Conservation (phyloP, 2,329 filamentous ascomycete genomes). For the Diaporthe caulivora region DNA sequence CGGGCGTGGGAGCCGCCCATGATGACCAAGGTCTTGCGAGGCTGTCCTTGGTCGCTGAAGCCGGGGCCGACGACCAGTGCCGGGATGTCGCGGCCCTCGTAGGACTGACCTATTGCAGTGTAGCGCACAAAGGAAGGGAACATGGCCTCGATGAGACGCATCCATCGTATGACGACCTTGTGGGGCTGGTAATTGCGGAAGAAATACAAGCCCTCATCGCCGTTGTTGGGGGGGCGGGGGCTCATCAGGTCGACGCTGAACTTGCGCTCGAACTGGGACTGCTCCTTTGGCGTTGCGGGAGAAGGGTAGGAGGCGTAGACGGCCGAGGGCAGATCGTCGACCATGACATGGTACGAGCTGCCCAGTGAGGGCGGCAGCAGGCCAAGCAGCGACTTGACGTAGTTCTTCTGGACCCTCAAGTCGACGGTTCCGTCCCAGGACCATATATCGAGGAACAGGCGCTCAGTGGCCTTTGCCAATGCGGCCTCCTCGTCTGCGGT, state of each 20-base stretch:
- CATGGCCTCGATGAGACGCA: constrained; percentile 89
- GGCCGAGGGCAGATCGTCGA: constrained; percentile 82
- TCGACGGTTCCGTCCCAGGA: constrained; percentile 80
- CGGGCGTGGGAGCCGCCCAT: constrained; percentile 91
- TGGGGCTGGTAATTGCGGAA: constrained; percentile 93
- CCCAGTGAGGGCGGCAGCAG: constrained; percentile 82
- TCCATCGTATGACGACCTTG: constrained; percentile 82
- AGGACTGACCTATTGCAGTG: constrained; percentile 84
- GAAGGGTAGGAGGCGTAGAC: constrained; percentile 82
- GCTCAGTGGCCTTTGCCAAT: constrained; percentile 78
- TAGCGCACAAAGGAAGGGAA: constrained; percentile 84
- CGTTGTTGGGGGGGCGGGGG: constrained; percentile 42
- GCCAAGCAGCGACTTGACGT: constrained; percentile 81
- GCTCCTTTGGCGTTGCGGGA: constrained; percentile 42
- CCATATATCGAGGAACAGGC: constrained; percentile 92
- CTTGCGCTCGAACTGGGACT: constrained; percentile 42
- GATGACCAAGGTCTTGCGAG: constrained; percentile 83
- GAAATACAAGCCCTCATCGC: constrained; percentile 69
- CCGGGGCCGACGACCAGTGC: constrained; percentile 79
- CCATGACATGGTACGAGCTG: constrained; percentile 78
- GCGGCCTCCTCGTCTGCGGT: constrained; percentile 76
- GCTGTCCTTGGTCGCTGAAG: constrained; percentile 56
- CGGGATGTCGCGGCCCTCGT: constrained; percentile 87
- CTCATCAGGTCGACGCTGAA: constrained; percentile 49
- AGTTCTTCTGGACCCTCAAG: constrained; percentile 80